Base-by-base conservation (phyloP, 2,329 filamentous ascomycete species). In the Penicillium sp. region DNA sequence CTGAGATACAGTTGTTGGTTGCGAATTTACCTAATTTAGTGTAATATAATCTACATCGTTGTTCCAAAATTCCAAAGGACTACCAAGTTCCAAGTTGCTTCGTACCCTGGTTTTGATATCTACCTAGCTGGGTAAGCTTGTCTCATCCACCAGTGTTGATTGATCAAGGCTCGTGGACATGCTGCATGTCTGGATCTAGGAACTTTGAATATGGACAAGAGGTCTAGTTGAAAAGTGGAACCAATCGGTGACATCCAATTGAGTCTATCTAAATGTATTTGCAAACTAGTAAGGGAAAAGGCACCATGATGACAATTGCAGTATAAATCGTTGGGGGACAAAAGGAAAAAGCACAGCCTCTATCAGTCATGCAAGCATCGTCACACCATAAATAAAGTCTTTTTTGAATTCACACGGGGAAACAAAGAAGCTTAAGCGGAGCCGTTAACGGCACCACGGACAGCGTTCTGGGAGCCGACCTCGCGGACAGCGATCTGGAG, bases 381-480 rank as follows among this genome's bases (percentile, higher is more conserved):
- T 65, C 62, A 65, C 52, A 59, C 62, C 62, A 59, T 64, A 60
- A 64, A 52, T 55, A 57, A 54, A 43, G 46, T 57, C 50, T 61
- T 47, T 47, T 53, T 42, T 47, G 24, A 34, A 43, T 43, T 48
- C 44, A 36, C 36, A 36, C 24, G 24, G 21, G 34, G 43, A 43
- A 22, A 13, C 45, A 49, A 44, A 49, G 36, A 42, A 21, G 52
- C 52, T 52, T 64, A 65, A 49, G 63, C 58, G 40, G 63, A 65
- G 57, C 63, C 73, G 60, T 81, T 79, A 45, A 84, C 70, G 49
- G 68, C 73, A 45, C 90, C 91, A 65, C 91, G 81, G 56, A 94
- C 86, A 63, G 91, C 92, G 42, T 89, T 89, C 81, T 96, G 93
- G 56, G 86, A 89, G 60, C 93, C 92, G 46, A 96, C 88, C 74